Percentiles rank a stretch among this genome's conserved stretches.
Conservation (phyloP, 2,329 filamentous ascomycete species). For the Byssoonygena ceratinophila region DNA sequence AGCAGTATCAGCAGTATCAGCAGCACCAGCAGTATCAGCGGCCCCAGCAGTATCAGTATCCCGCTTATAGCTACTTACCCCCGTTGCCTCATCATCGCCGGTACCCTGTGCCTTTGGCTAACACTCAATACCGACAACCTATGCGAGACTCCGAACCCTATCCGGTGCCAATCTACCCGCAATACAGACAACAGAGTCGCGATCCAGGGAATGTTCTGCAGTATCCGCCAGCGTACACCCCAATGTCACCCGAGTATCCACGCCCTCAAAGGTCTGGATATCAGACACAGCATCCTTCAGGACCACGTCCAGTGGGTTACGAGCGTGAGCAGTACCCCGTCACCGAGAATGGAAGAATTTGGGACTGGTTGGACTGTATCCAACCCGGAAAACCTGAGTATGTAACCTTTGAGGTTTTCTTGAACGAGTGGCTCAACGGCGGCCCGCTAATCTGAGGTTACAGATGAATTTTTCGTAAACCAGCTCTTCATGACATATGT, state of each 20-base stretch:
- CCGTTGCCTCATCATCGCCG: background rate
- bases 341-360: background rate
- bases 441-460: background rate
- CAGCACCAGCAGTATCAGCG: too few species aligned
- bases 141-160: background rate
- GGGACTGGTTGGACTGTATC: background rate
- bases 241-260: background rate
- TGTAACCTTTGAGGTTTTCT: background rate
- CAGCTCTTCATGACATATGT: background rate
- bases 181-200: background rate
- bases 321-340: background rate
- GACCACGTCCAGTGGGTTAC: background rate
- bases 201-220: background rate
- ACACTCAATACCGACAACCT: background rate
- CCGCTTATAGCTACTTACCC: background rate
- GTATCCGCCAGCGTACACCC: background rate
- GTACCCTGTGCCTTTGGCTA: background rate
- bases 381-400: background rate
- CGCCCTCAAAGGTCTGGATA: background rate
- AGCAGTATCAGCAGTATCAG: too few species aligned
- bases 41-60: background rate
- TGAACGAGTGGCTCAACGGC: background rate
- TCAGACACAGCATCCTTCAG: background rate
- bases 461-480: background rate
- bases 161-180: background rate